Conservation (phyloP, 352 stramenopile species). For the Globisporangium acanthophoron region DNA sequence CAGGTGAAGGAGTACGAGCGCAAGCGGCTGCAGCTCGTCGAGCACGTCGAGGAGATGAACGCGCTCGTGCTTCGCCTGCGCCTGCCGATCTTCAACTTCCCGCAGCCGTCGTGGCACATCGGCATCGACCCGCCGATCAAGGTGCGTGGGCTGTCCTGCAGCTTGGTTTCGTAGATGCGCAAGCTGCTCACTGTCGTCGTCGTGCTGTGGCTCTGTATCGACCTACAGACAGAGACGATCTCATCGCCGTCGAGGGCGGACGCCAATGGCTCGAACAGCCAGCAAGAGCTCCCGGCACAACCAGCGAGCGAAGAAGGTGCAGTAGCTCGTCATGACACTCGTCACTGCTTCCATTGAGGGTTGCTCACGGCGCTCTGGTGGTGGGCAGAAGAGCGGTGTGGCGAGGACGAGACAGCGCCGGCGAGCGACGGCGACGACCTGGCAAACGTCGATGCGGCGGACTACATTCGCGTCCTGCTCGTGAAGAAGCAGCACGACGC, state of each 20-base stretch:
- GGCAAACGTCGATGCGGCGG: background rate
- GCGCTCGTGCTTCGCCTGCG: conserved; percentile 16
- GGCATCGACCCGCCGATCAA: conserved; percentile 25
- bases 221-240: background rate
- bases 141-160: conserved; percentile 7
- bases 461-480: conserved; percentile 12
- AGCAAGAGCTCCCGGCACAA: background rate
- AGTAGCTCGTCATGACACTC: background rate
- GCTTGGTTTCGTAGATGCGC: no score
- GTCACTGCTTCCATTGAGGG: no score
- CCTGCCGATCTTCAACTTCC: conserved; percentile 40
- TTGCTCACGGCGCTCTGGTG: background rate
- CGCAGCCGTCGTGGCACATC: conserved; percentile 28
- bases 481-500: conserved; percentile 6
- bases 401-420: background rate
- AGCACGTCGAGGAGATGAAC: conserved; percentile 28
- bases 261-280: background rate
- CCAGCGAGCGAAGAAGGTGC: background rate
- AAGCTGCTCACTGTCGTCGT: background rate
- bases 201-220: background rate
- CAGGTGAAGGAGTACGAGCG: conserved; percentile 23
- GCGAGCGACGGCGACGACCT: background rate
- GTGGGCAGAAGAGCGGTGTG: background rate
- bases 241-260: background rate
- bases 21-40: conserved; percentile 19